These are phyloP conservation scores for Geotrichum reessii DNA, from an alignment of 1,139 yeast genomes.

Conservation along the genomic window DNA sequence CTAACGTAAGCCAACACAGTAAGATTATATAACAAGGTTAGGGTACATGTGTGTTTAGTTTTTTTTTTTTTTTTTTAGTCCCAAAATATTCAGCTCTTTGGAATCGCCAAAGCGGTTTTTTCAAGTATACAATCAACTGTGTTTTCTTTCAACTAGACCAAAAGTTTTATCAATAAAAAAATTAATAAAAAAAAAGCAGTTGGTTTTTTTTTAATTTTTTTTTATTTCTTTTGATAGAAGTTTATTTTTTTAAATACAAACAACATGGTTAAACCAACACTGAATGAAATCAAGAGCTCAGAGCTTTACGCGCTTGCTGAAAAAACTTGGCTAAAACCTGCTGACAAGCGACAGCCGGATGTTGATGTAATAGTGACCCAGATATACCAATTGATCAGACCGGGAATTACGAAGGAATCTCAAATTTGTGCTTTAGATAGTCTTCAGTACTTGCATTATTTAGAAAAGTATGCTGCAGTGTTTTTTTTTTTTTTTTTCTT, in stretches of 20 bases:
- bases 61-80: background rate
- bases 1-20: background rate
- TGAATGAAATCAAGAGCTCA: slow-evolving; percentile 23
- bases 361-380: background rate
- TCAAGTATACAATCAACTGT: background rate
- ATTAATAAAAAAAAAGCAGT: background rate
- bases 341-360: background rate
- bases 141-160: no score
- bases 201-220: background rate
- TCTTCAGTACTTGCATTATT: slow-evolving; percentile 23
- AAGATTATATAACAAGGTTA: background rate
- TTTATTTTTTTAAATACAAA: no score
- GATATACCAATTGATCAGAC: background rate
- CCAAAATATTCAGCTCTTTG: background rate
- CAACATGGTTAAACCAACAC: slow-evolving; percentile 11
- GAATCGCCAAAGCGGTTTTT: background rate
- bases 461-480: slow-evolving; percentile 22
- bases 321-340: slow-evolving; percentile 21
- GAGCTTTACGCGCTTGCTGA: slow-evolving; percentile 21
- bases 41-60: background rate
- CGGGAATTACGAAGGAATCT: background rate
- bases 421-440: slow-evolving; percentile 5
- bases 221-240: no score
- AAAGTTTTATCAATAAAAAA: background rate
- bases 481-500: background rate